phyloP scores from a whole-genome alignment of 768 basidiomycete species.

The Suillus subaureus region DNA sequence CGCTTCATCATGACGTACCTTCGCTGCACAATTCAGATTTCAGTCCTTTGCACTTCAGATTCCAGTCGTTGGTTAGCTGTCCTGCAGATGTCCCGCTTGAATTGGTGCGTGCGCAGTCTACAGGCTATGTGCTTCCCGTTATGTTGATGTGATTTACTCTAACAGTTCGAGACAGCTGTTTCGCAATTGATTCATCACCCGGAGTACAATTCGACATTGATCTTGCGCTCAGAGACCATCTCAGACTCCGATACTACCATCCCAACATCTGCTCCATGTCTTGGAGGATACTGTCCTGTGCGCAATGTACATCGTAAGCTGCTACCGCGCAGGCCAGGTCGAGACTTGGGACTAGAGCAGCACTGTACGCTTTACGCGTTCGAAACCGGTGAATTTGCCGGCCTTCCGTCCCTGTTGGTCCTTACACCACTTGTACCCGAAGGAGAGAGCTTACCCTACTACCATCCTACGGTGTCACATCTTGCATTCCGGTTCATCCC shows the following conservation, averaged over 20 bases:
- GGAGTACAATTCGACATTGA: conserved; percentile 90
- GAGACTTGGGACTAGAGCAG: conserved; percentile 77
- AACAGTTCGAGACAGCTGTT: conserved; percentile 72
- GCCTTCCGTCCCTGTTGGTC: conserved; percentile 44
- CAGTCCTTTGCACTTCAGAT: neutral
- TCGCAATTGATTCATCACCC: conserved; percentile 83
- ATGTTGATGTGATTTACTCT: conserved; percentile 1
- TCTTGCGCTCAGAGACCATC: conserved; percentile 79
- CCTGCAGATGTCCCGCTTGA: conserved; percentile 44
- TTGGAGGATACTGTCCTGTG: conserved; percentile 44
- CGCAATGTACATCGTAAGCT: conserved; percentile 66
- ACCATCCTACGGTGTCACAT: conserved; percentile 82
- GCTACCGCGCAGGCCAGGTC: conserved; percentile 75
- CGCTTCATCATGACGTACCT: neutral
- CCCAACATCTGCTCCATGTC: conserved; percentile 35
- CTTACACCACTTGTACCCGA: conserved; percentile 57
- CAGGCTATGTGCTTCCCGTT: neutral
- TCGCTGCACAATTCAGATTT: neutral
- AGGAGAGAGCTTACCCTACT: conserved; percentile 71
- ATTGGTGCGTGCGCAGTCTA: conserved; percentile 36
- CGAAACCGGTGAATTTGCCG: conserved; percentile 20
- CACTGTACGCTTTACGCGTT: conserved; percentile 71
- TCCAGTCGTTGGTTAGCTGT: conserved; percentile 41
- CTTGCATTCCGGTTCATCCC: conserved; percentile 79
- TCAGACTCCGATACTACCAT: conserved; percentile 37